These are phyloP conservation scores for Podila clonocystis DNA, from an alignment of 192 early-diverging fungal species.

Conservation along the genomic window DNA sequence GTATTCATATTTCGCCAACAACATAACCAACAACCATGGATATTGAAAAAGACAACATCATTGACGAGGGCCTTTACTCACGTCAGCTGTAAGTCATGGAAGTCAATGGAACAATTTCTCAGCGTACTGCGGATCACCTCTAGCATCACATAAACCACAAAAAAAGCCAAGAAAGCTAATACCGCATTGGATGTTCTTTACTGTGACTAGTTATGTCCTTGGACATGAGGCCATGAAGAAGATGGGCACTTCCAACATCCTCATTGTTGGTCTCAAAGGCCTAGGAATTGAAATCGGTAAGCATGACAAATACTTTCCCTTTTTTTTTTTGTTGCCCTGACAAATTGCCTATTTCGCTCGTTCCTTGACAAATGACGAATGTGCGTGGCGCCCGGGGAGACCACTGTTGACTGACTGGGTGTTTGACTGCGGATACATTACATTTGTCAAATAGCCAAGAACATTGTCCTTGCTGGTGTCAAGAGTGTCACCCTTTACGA, in stretches of 20 bases:
- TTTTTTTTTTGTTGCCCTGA: neutral
- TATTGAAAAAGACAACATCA: slow-evolving; percentile 60
- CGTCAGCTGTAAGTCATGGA: slow-evolving; percentile 91
- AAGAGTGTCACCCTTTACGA: slow-evolving; percentile 98
- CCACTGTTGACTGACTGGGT: neutral
- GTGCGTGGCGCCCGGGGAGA: neutral
- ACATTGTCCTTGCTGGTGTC: slow-evolving; percentile 97
- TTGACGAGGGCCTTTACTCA: slow-evolving; percentile 98
- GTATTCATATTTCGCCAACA: slow-evolving; percentile 4
- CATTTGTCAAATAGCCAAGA: slow-evolving; percentile 78
- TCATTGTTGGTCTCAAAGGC: slow-evolving; percentile 95
- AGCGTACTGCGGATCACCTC: slow-evolving; percentile 30
- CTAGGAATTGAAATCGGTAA: slow-evolving; percentile 98
- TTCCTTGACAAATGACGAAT: too few relatives aligned
- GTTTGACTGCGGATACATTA: neutral
- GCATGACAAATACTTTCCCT: neutral
- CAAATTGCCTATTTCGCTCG: neutral
- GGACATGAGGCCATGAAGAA: slow-evolving; percentile 98
- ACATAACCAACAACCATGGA: slow-evolving; percentile 43
- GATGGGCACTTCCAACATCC: slow-evolving; percentile 96
- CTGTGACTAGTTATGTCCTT: slow-evolving; percentile 78
- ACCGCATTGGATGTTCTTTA: neutral
- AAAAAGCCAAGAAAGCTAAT: neutral
- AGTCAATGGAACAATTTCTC: slow-evolving; percentile 12
- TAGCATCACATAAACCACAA: neutral